Evolutionary conservation across 805 yeast species (phyloP), one percentile per base, ranked within the genome.

Genomic region (Brettanomyces bruxellensis): DNA sequence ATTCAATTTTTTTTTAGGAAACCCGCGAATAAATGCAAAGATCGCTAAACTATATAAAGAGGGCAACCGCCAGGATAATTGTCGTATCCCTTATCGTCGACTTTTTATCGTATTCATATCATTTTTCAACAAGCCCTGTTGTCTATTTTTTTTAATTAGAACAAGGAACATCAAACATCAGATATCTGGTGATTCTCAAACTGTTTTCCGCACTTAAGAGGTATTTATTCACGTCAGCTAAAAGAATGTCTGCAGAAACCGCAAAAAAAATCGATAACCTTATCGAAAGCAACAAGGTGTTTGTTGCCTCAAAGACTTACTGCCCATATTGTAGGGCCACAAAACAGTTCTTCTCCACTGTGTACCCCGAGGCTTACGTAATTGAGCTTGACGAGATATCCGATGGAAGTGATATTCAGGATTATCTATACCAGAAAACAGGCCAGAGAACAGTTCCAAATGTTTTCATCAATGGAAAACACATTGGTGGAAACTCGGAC

Each of bases 381-480:
- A 49, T 79, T 34, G 83, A 79, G 59, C 70, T 79, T 53, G 82
- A 79, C 55, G 55, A 55, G 34, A 46, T 53, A 22, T 74, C 67
- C n/a, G 90, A 88, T 50, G 97, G 97, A 48, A 67, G 70, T 42
- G 90, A 82, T 32, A 78, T 89, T 55, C 97, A 90, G 70, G 82
- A 70, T 43, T 95, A 95, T 54, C 73, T 91, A 50, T 65, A 62
- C 45, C 79, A 83, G 61, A 66, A 88, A 49, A 86, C 95, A 37
- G 93, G 95, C 49, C 98, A 91, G 73, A 76, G 81, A 55, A 88
- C 97, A 37, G 98, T 91, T 51, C 99, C 99, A 51, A 89, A 85
- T 64, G 76, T 91, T 56, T 91, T 84, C 70, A 88, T 91, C 64
- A 81, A 74, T 42, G 96, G 96, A 50, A 76, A 90, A 68, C 96